A percentile compares a stretch with the other conserved stretches of the same genome.
These are phyloP conservation scores for Trichoderma koningiopsis DNA, from an alignment of 2,329 filamentous ascomycete genomes.

Conservation along the genomic window DNA sequence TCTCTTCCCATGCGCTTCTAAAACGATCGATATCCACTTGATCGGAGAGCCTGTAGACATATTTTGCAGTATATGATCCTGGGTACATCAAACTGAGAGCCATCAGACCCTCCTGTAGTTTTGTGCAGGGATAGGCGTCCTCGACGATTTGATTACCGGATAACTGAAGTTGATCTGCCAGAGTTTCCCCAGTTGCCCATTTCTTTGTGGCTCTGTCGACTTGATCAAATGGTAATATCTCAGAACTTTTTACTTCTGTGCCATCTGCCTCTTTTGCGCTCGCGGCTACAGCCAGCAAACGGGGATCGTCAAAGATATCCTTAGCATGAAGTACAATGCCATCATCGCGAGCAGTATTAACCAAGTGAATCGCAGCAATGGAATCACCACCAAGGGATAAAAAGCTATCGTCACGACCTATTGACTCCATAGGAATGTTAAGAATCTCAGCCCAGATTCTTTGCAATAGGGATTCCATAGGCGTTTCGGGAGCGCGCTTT, in stretches of 20 bases:
- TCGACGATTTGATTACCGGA: conserved; percentile 6
- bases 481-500: conserved; percentile 27
- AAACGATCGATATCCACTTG: conserved; percentile 28
- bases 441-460: conserved; percentile 29
- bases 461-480: conserved; percentile 28
- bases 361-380: conserved; percentile 31
- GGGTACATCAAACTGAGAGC: conserved; percentile 36
- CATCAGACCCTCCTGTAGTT: conserved; percentile 44
- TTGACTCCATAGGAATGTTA: conserved; percentile 8
- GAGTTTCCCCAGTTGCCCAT: neutral
- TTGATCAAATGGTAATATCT: neutral
- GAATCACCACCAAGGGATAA: conserved; percentile 32
- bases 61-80: conserved; percentile 41
- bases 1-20: conserved; percentile 25
- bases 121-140: conserved; percentile 14
- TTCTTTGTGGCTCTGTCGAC: neutral
- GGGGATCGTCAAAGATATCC: conserved; percentile 6
- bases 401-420: conserved; percentile 30
- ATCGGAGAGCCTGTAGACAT: conserved; percentile 30
- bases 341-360: neutral
- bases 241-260: neutral
- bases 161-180: neutral
- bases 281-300: conserved; percentile 6
- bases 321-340: neutral
- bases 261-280: neutral